A percentile compares a stretch with the other conserved stretches of the same genome.
These are phyloP conservation scores for Talaromyces borbonicus DNA, from an alignment of 495 filamentous ascomycete genomes.

Conservation along the genomic window DNA sequence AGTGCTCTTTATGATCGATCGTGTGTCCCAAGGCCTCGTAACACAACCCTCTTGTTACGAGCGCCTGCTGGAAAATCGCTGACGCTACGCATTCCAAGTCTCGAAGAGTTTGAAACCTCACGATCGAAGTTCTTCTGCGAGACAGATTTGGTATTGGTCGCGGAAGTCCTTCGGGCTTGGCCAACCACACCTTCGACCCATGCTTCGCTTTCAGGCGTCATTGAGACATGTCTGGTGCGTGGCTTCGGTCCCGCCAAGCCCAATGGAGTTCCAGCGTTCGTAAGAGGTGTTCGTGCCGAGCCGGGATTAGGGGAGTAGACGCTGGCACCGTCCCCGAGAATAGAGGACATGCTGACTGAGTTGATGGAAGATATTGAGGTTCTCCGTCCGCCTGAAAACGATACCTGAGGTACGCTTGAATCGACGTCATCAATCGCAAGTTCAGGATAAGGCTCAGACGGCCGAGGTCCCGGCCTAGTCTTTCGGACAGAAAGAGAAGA, in stretches of 20 bases:
- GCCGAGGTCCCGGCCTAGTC: constrained; percentile 28
- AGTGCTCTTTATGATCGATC: constrained; percentile 3
- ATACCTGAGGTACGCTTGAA: constrained; percentile 13
- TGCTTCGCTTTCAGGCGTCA: constrained; percentile 42
- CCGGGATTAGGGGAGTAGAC: constrained; percentile 16
- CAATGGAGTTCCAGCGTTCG: constrained; percentile 26
- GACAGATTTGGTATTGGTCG: constrained; percentile 7
- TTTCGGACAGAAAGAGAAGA: constrained; percentile 35
- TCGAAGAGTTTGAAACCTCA: constrained; percentile 1
- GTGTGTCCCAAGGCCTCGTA: constrained; percentile 24
- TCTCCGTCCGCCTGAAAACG: constrained; percentile 18
- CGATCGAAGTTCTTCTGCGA: constrained; percentile 3
- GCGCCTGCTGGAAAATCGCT: constrained; percentile 30
- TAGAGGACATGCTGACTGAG: constrained; percentile 23
- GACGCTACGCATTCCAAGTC: constrained; percentile 18
- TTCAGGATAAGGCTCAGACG: constrained; percentile 24
- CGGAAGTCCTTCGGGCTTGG: constrained; percentile 31
- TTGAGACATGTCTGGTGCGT: constrained; percentile 32
- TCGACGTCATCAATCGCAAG: constrained; percentile 22
- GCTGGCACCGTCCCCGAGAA: constrained; percentile 15
- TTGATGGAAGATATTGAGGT: constrained; percentile 30
- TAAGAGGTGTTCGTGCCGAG: constrained; percentile 11
- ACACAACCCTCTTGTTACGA: constrained; percentile 27
- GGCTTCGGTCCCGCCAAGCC: constrained; percentile 41
- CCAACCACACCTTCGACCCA: constrained; percentile 40